Evolutionary conservation across 2,329 filamentous ascomycete species (phyloP), one percentile per base, ranked within the genome.

Genomic region (Ophiobolus disseminans): DNA sequence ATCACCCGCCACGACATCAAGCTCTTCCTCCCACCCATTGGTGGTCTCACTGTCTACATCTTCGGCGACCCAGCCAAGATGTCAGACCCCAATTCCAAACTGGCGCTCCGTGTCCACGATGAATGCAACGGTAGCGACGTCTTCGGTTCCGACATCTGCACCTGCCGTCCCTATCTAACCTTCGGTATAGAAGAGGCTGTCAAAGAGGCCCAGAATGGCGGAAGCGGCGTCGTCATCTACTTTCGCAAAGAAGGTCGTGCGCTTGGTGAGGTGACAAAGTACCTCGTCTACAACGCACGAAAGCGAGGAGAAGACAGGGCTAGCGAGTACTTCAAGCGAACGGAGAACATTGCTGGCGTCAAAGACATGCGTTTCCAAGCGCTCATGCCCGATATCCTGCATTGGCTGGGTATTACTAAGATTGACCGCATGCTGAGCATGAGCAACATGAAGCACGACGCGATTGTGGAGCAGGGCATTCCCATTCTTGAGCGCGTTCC

Each of bases 371-470:
- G 94, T 30, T 97, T 97, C 81, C 94, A 97, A 78, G 93, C 93
- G 21, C 80, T 99, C 45, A 97, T 97, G 94, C 93, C 94, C 25
- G 91, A 96, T 72, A 96, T 97, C 59, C 82, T 97, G 44, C 94
- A 97, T 76, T 97, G 94, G 94, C 84, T 99, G 22, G 94, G 94
- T 54, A 97, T 99, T 70, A 94, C 89, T 72, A 97, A 97, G 81
- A 97, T 99, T 69, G 94, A 99, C 73, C 84, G 92, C 52, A 99
- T 97, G 94, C 79, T 97, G 63, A 96, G 90, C 78, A 97, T 97
- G 94, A 96, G 90, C 76, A 96, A 97, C 76, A 92, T 93, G 89
- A 93, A 94, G 78, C 87, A 94, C 75, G 90, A 94, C 76, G 90
- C 90, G 43, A 93, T 94, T 66, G 90, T 94, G 43, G 83, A 86